Evolutionary conservation across 768 basidiomycete species (phyloP), one percentile per base, ranked within the genome.

Genomic region (Pulveroboletus ravenelii): DNA sequence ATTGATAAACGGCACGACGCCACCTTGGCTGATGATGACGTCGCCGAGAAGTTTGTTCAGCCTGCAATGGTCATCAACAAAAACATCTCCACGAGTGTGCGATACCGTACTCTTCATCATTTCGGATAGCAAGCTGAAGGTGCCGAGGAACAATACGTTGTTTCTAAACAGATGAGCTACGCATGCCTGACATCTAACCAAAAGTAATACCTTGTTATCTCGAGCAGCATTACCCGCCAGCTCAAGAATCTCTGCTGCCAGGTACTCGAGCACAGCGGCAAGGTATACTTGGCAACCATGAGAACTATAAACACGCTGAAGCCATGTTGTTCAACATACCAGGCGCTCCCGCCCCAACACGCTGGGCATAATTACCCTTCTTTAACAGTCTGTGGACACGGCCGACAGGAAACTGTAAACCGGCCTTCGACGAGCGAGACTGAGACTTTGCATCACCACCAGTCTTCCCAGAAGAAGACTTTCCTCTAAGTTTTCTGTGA

Each of bases 221-320:
- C 84, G 79, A 43, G 88, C 87, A 32, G 82, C 80, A 60, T 82
- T 83, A 5, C 90, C 90, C 47, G 90, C 88, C 40, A 92, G 75
- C 69, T 93, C 90, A 46, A 92, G 79, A 62, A 93, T 83, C 69
- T 93, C 91, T 27, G 90, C 91, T 6, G 83, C 79, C 34, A 93
- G 78, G 68, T 93, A 93, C 69, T 93, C 91, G 25, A 93, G 78
- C 48, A 92, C 89, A 45, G 87, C 87, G 51, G 89, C 84, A 51
- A 90, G 80, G 70, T 89, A 91, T 44, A 90, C 90, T 85, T 50
- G 17, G 14, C 1, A 27, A 6, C 15, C 6, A 31, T 64, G 6
- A 54, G 48, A 15, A n/a, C 8, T 3, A n/a, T n/a, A 4, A 14
- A 23, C 29, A 20, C 23, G 23, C 15, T 20, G 14, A 32, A 41